Evolutionary conservation across 768 basidiomycete genomes (phyloP), one percentile per base, ranked within the genome.

Genomic region (Tulasnella sp.): DNA sequence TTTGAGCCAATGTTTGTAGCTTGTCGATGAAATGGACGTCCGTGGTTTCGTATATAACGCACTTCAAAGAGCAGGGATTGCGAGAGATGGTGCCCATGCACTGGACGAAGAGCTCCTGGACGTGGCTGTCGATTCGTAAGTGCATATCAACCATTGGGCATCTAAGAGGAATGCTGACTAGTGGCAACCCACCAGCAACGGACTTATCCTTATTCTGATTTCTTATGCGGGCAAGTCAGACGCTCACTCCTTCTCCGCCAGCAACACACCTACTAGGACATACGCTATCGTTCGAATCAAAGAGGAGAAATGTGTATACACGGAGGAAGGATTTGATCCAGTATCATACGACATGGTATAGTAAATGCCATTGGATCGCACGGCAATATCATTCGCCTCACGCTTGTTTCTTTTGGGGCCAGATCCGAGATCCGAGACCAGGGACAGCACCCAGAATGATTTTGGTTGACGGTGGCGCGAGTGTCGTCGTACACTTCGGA

Each of bases 381-480:
- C n/a, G n/a, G n/a, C n/a, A n/a, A n/a, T n/a, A n/a, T n/a, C n/a
- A n/a, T n/a, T n/a, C n/a, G n/a, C n/a, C n/a, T n/a, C n/a, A n/a
- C n/a, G n/a, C n/a, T n/a, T n/a, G n/a, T n/a, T n/a, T n/a, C 17
- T 23, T 23, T 19, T 26, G n/a, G n/a, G n/a, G n/a, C 3, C 41
- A 60, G 59, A 43, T 26, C 29, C 44, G 56, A 13, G 56, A 60
- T 23, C 21, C 59, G 11, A 21, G 59, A 24, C 59, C 59, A 24
- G 49, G 29, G 5, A 52, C 59, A 24, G 43, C 30, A 8, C 61
- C 61, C 1, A 48, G 45, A 42, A 62, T 62, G 58, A 21, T 42
- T 15, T 47, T 62, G 11, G 19, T 62, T 17, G 61, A 62, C 21
- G 62, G 45, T 15, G 62, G 49, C 34, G 42, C 38, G 11, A 51